These are phyloP conservation scores for Jaltomata sinuosa DNA, from an alignment of 257 asterid genomes.

Conservation along the genomic window DNA sequence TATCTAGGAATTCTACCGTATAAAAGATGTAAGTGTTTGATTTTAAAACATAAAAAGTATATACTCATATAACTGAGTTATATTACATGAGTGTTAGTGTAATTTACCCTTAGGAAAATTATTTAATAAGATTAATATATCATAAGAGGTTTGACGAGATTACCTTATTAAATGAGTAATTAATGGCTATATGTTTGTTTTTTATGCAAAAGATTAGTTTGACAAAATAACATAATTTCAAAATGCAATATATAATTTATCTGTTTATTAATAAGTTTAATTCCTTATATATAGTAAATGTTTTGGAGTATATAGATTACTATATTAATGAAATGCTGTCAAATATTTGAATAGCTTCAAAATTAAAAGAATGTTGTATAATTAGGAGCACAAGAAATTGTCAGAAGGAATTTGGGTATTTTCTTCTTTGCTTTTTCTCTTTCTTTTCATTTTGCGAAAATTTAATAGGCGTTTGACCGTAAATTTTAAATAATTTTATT, in stretches of 20 bases:
- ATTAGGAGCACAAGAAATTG: neutral
- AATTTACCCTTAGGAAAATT: no score
- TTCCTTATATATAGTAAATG: neutral
- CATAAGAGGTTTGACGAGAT: no score
- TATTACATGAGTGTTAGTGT: no score
- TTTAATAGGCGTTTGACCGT: no score
- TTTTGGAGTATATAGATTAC: neutral
- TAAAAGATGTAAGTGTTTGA: no score
- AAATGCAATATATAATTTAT: neutral
- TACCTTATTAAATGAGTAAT: neutral
- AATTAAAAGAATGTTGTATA: neutral
- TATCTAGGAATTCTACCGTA: no score
- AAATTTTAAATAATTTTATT: no score
- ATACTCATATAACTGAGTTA: no score
- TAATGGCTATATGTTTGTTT: no score
- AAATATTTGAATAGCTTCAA: neutral
- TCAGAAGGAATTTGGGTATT: neutral
- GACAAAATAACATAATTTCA: neutral
- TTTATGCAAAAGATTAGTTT: neutral
- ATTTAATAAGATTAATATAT: no score
- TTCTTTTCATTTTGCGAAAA: neutral
- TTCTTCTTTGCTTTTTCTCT: no score
- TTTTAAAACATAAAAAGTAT: no score
- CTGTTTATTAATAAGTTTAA: neutral
- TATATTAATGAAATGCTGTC: neutral